phyloP scores from a whole-genome alignment of 768 basidiomycete species.

The Termitomyces sp. region DNA sequence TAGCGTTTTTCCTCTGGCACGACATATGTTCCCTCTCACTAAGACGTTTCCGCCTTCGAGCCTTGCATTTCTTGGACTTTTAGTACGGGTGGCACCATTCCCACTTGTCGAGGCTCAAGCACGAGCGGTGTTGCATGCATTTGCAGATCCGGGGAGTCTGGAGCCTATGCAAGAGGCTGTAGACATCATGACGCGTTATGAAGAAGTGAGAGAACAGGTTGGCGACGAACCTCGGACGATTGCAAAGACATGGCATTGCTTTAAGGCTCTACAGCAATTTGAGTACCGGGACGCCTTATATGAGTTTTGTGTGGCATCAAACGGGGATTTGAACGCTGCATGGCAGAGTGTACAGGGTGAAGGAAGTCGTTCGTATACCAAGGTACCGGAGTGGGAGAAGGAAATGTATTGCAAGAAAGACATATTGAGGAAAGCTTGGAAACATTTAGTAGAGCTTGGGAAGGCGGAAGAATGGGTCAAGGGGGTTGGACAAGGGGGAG shows the following conservation, averaged over 20 bases:
- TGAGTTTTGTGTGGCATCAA: slow-evolving; percentile 33
- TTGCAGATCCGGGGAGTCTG: slow-evolving; percentile 46
- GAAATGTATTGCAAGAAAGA: slow-evolving; percentile 48
- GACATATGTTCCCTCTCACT: slow-evolving; percentile 65
- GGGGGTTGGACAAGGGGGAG: slow-evolving; percentile 56
- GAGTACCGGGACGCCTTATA: slow-evolving; percentile 62
- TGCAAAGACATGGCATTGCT: slow-evolving; percentile 53
- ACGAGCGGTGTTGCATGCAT: slow-evolving; percentile 52
- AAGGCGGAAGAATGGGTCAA: slow-evolving; percentile 58
- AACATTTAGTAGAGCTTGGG: slow-evolving; percentile 48
- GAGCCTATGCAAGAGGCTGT: slow-evolving; percentile 44
- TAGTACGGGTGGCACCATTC: slow-evolving; percentile 59
- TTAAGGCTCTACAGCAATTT: slow-evolving; percentile 54
- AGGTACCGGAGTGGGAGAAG: slow-evolving; percentile 53
- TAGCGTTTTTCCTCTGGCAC: slow-evolving; percentile 67
- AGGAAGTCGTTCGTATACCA: slow-evolving; percentile 7
- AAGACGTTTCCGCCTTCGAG: slow-evolving; percentile 38
- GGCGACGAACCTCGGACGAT: slow-evolving; percentile 35
- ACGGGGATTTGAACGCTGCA: slow-evolving; percentile 1
- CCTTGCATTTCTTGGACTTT: slow-evolving; percentile 66
- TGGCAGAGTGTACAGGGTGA: slow-evolving; percentile 1
- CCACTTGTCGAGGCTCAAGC: slow-evolving; percentile 80
- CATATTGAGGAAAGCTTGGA: slow-evolving; percentile 54
- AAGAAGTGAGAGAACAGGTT: slow-evolving; percentile 30
- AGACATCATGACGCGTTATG: slow-evolving; percentile 47